These are phyloP conservation scores for Alternaria gaisen DNA, from an alignment of 2,329 filamentous ascomycete genomes.

Conservation along the genomic window DNA sequence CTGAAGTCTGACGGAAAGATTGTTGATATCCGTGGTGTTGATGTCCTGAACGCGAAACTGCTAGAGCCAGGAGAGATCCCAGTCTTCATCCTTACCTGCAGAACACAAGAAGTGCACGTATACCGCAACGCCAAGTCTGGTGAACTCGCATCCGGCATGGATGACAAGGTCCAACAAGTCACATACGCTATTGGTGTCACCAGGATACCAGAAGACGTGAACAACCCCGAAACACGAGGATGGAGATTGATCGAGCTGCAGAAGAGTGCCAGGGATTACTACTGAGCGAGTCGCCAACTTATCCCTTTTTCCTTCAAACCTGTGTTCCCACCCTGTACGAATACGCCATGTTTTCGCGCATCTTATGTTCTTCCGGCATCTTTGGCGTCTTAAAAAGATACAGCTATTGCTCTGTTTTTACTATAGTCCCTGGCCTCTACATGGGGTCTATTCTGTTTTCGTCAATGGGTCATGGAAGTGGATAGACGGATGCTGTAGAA, in stretches of 20 bases:
- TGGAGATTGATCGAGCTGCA: slow-evolving; percentile 99
- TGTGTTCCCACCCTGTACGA: slow-evolving; percentile 24
- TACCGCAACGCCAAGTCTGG: slow-evolving; percentile 92
- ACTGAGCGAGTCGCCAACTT: slow-evolving; percentile 57
- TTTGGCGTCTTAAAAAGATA: slow-evolving; percentile 45
- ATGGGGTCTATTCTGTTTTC: slow-evolving; percentile 18
- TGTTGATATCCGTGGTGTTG: slow-evolving; percentile 92
- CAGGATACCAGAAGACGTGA: slow-evolving; percentile 91
- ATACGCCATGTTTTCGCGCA: slow-evolving; percentile 24
- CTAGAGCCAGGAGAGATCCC: slow-evolving; percentile 87
- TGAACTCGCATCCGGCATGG: slow-evolving; percentile 93
- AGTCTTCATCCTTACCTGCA: slow-evolving; percentile 95
- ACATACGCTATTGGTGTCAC: slow-evolving; percentile 98
- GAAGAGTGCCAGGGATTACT: slow-evolving; percentile 94
- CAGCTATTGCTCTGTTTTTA: slow-evolving; percentile 11
- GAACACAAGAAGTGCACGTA: slow-evolving; percentile 97
- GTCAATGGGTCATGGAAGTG: slow-evolving; percentile 25
- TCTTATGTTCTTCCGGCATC: slow-evolving; percentile 36
- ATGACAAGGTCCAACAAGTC: slow-evolving; percentile 97
- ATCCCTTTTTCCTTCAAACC: slow-evolving; percentile 7
- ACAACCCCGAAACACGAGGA: slow-evolving; percentile 93
- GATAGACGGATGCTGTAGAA: slow-evolving; percentile 23
- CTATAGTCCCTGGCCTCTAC: slow-evolving; percentile 3
- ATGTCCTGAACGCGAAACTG: slow-evolving; percentile 82
- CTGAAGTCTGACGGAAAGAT: slow-evolving; percentile 95